These are phyloP conservation scores for Termitomyces sp. DNA, from an alignment of 768 basidiomycete species.

Conservation along the genomic window DNA sequence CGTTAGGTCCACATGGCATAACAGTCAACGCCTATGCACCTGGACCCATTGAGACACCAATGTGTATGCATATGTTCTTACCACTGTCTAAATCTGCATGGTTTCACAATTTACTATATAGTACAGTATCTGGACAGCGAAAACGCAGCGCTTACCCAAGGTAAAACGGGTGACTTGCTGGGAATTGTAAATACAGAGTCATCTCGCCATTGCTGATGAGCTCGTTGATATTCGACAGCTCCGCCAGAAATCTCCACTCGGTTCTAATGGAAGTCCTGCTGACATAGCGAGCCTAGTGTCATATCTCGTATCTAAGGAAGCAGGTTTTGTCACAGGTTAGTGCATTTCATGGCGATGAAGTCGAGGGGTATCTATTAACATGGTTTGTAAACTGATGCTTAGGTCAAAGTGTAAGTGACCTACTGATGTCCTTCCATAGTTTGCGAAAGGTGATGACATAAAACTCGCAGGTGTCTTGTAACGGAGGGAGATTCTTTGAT, in stretches of 20 bases:
- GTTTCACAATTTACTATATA: not conserved
- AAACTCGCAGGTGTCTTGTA: not conserved
- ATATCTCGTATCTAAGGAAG: constrained; percentile 27
- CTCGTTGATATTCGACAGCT: constrained; percentile 1
- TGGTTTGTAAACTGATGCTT: not conserved
- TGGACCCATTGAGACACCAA: constrained; percentile 19
- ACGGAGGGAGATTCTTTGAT: not conserved
- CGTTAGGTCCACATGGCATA: constrained; percentile 31
- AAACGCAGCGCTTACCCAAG: not conserved
- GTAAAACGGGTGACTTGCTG: constrained; percentile 1
- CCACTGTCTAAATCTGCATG: not conserved
- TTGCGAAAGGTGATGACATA: not conserved
- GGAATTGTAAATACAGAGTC: not conserved
- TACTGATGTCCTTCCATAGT: not conserved
- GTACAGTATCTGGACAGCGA: constrained; percentile 1
- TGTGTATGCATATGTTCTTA: constrained; percentile 2
- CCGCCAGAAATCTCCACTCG: constrained; percentile 3
- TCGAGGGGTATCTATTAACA: not conserved
- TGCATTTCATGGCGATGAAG: not conserved
- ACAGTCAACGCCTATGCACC: constrained; percentile 39
- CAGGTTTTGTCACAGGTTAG: constrained; percentile 24
- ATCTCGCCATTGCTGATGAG: not conserved
- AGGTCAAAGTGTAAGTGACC: not conserved
- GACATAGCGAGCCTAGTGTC: constrained; percentile 33
- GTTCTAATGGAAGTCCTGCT: constrained; percentile 14